Percentiles rank a stretch among this genome's conserved stretches.
phyloP scores from a whole-genome alignment of 2,329 filamentous ascomycete genomes.

The Calonectria pauciramosa region DNA sequence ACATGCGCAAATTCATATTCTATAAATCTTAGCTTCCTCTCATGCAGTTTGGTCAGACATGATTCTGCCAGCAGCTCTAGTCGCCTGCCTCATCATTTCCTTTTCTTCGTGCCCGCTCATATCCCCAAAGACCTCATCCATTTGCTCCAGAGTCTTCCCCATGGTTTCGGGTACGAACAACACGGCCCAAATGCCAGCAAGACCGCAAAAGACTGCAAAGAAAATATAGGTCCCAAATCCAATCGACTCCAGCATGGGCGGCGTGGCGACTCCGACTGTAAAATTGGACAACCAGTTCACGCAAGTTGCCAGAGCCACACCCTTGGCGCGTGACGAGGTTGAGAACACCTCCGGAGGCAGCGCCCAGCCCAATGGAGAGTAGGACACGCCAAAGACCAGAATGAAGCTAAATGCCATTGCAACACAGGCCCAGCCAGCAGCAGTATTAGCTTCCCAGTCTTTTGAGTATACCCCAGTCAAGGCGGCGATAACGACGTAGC shows the following conservation, averaged over 20 bases:
- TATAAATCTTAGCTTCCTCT: not conserved
- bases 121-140: constrained; percentile 1
- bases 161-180: not conserved
- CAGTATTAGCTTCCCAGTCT: constrained; percentile 60
- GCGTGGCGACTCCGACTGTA: constrained; percentile 17
- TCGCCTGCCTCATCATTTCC: not conserved
- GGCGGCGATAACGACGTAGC: constrained; percentile 65
- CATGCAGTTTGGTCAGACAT: not conserved
- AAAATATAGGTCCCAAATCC: not conserved
- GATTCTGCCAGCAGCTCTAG: not conserved
- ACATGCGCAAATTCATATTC: no score
- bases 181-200: constrained; percentile 1
- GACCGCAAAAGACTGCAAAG: not conserved
- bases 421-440: constrained; percentile 68
- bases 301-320: constrained; percentile 53
- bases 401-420: constrained; percentile 46
- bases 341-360: constrained; percentile 59
- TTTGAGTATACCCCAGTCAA: constrained; percentile 64
- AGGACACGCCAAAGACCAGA: constrained; percentile 46
- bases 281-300: constrained; percentile 56
- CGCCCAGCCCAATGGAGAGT: constrained; percentile 57
- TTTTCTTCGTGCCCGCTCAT: not conserved
- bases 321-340: constrained; percentile 54
- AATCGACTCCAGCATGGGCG: constrained; percentile 3
- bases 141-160: not conserved